Base-by-base conservation (phyloP, 495 filamentous ascomycete genomes). In the Pyronema omphalodes region DNA sequence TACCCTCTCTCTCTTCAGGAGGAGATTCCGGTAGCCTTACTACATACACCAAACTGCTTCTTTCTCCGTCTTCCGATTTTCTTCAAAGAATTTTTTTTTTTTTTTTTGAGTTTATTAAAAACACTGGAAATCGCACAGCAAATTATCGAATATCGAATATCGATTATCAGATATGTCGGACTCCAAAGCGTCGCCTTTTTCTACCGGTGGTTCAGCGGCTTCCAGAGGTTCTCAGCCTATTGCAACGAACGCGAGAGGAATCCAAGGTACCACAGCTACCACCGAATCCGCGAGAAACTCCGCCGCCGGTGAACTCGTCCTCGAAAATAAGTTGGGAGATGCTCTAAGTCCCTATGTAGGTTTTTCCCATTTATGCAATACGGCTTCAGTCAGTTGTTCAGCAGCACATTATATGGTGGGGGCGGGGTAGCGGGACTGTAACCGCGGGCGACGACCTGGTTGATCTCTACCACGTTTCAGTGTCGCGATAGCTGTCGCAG, bases 331-430 rank as follows among this genome's bases (percentile, higher is more conserved):
- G 29, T 37, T 59, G 14, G 41, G 36, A 12, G 52, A 58, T 15
- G 65, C 62, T 41, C 56, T 52, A 18, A 66, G 63, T 40, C 63
- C 63, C 37, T 66, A 66, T 57, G 63, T 66, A 65, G 15, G 57
- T 51, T 45, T 39, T 52, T 51, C 14, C 23, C 23, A 29, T 5
- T 5, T 29, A 29, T 29, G 23, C 5, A 5, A 29, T 29, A 29
- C 23, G 23, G 23, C 23, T 29, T 29, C 23, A 29, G 23, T 29
- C 15, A 7, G 15, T 17, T 17, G 9, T 29, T 50, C 37, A 12
- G 23, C 23, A 29, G 23, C 23, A 29, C 23, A 29, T 53, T 4
- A 33, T 49, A 40, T 47, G 37, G 37, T 49, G 52, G 40, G 8
- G 52, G n/a, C 44, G 40, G 19, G n/a, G 44, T 15, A 14, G 44